These are phyloP conservation scores for Begonia masoniana DNA, from an alignment of 306 rosid genomes.

Conservation along the genomic window DNA sequence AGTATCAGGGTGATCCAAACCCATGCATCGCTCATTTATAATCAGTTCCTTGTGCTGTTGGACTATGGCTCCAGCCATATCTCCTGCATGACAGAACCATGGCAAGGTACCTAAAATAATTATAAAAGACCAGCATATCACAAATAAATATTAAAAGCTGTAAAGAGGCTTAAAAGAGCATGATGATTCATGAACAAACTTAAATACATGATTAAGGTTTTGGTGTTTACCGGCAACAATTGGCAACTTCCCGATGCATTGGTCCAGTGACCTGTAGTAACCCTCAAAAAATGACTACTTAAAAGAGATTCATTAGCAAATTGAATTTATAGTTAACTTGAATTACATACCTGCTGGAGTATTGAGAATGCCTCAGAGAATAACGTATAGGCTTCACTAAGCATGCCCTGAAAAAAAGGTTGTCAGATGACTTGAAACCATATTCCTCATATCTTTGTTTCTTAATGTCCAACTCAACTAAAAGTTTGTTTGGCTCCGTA, in stretches of 20 bases:
- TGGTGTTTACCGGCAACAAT: slow-evolving; percentile 71
- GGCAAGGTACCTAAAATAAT: slow-evolving; percentile 85
- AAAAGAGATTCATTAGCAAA: slow-evolving; percentile 6
- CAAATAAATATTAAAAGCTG: no score
- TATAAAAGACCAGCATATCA: neutral
- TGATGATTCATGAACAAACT: no score
- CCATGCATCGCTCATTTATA: slow-evolving; percentile 93
- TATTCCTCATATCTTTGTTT: no score
- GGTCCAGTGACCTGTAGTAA: slow-evolving; percentile 85
- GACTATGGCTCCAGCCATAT: slow-evolving; percentile 94
- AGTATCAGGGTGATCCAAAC: slow-evolving; percentile 97
- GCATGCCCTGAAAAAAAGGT: slow-evolving; percentile 71
- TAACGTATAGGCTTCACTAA: slow-evolving; percentile 88
- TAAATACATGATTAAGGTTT: neutral
- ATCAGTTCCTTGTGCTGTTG: slow-evolving; percentile 96
- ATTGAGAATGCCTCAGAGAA: slow-evolving; percentile 95
- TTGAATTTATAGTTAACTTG: slow-evolving; percentile 9
- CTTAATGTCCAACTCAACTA: no score
- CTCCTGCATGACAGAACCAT: slow-evolving; percentile 98
- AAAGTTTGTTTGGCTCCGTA: no score
- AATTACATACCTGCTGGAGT: slow-evolving; percentile 67
- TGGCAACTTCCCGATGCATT: slow-evolving; percentile 98
- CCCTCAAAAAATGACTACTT: slow-evolving; percentile 2
- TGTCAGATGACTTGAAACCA: neutral
- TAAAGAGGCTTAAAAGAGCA: no score